A percentile compares a stretch with the other conserved stretches of the same genome.
These are phyloP conservation scores for Herpetomonas samuelpessoai DNA, from an alignment of 208 protist species.

Conservation along the genomic window DNA sequence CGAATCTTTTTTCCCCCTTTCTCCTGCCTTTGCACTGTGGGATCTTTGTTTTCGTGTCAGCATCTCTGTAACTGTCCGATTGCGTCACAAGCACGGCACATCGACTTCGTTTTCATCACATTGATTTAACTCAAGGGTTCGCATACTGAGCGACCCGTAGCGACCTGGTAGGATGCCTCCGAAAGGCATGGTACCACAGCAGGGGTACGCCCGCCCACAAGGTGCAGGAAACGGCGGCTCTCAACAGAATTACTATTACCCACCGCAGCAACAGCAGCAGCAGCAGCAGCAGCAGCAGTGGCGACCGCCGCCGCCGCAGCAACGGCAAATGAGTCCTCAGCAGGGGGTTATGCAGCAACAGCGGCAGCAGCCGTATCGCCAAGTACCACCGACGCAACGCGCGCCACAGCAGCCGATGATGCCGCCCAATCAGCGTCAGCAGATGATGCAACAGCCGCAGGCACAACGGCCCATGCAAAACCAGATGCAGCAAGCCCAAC, in stretches of 20 bases:
- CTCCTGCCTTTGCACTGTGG: too few relatives aligned
- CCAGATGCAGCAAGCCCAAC: not conserved
- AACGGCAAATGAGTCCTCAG: too few relatives aligned
- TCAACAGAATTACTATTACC: constrained; percentile 1
- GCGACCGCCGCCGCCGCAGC: not conserved
- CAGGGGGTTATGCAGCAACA: too few relatives aligned
- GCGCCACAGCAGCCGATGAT: not conserved
- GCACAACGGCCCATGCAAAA: too few relatives aligned
- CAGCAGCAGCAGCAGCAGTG: constrained; percentile 6
- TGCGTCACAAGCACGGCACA: too few relatives aligned
- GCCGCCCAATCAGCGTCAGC: not conserved
- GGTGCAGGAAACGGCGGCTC: too few relatives aligned
- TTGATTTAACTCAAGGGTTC: too few relatives aligned
- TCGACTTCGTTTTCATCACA: too few relatives aligned
- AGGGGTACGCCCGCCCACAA: not conserved
- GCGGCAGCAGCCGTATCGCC: not conserved
- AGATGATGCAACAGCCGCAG: not conserved
- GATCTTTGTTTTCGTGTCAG: too few relatives aligned
- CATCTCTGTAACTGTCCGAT: too few relatives aligned
- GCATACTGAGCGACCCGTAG: too few relatives aligned
- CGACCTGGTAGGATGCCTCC: not conserved
- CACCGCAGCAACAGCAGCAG: not conserved
- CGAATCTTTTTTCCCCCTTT: too few relatives aligned
- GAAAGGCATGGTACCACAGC: not conserved
- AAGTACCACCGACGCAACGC: not conserved